Evolutionary conservation across 164 flowering plant species (phyloP).

Genomic region (Aristolochia fimbriata): DNA sequence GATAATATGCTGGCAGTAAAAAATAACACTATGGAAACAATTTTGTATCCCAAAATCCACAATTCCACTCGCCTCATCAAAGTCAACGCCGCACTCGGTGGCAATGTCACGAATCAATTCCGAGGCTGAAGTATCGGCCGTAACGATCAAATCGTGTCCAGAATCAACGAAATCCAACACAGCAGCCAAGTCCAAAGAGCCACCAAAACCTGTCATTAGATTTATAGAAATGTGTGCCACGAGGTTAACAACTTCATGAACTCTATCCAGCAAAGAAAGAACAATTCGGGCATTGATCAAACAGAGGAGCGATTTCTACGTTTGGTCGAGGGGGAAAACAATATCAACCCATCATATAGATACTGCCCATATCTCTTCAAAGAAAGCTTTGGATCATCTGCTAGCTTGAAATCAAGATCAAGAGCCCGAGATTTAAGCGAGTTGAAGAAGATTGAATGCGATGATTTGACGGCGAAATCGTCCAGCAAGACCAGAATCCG

Average conservation of each 20-base stretch:
- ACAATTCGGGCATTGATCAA: too few species aligned
- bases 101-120: conserved; percentile 81
- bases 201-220: conserved; percentile 59
- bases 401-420: conserved; percentile 80
- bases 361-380: conserved; percentile 87
- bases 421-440: conserved; percentile 70
- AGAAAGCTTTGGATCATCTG: conserved; percentile 67
- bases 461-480: conserved; percentile 66
- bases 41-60: too few species aligned
- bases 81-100: conserved; percentile 87
- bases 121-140: conserved; percentile 68
- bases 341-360: conserved; percentile 65
- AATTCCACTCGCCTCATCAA: conserved; percentile 62
- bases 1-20: too few species aligned
- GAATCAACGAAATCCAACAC: conserved; percentile 81
- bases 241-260: neutral
- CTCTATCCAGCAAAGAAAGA: neutral
- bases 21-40: too few species aligned
- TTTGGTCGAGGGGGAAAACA: conserved; percentile 62
- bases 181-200: conserved; percentile 53
- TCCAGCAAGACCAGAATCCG: conserved; percentile 66
- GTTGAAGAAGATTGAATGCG: conserved; percentile 81
- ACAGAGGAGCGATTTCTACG: conserved; percentile 25
- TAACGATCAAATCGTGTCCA: conserved; percentile 74
- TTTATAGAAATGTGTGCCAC: too few species aligned